Conservation (phyloP, 805 yeast species). For the Candida nitratophila region DNA sequence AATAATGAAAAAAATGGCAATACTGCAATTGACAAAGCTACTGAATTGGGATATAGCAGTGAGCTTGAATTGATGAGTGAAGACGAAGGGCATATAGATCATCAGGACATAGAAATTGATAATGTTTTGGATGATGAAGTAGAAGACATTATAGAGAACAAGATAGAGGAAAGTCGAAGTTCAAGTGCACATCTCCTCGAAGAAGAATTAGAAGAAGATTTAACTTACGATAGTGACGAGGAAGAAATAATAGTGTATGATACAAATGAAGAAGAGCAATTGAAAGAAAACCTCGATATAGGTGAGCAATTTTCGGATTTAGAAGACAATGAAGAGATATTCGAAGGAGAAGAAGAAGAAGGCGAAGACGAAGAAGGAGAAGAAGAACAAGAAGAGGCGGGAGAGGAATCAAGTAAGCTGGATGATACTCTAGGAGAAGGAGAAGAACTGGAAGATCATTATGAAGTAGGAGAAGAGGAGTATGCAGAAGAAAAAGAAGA, state of each 20-base stretch:
- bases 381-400: constrained; percentile 2
- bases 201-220: constrained; percentile 3
- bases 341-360: background rate
- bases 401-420: background rate
- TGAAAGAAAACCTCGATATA: constrained; percentile 12
- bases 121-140: background rate
- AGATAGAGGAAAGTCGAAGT: background rate
- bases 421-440: background rate
- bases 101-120: too few species aligned
- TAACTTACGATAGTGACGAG: background rate
- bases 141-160: background rate
- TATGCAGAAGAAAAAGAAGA: constrained; percentile 5
- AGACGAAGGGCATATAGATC: too few species aligned
- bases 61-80: too few species aligned
- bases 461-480: constrained; percentile 1
- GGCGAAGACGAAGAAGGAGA: constrained; percentile 4
- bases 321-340: background rate
- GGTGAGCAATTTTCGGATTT: constrained; percentile 11
- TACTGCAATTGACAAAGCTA: too few species aligned
- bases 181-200: background rate
- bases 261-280: constrained; percentile 3
- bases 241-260: constrained; percentile 2
- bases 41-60: too few species aligned
- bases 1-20: too few species aligned
- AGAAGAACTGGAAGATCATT: background rate